Evolutionary conservation across 345 rosid genomes (phyloP).

Genomic region (Populus nigra): DNA sequence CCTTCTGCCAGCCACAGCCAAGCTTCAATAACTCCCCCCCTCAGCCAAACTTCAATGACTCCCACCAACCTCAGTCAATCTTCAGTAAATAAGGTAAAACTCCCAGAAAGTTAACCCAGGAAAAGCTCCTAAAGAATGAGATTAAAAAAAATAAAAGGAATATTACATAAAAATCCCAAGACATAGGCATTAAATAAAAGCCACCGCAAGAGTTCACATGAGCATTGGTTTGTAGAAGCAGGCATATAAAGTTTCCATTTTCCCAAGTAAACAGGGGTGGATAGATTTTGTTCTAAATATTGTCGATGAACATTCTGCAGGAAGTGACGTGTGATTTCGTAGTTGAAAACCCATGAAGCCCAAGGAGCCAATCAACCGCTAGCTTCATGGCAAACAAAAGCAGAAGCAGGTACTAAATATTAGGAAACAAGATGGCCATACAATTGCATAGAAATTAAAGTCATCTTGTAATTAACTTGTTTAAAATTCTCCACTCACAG

Average conservation of each 20-base stretch:
- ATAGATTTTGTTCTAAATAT: not conserved
- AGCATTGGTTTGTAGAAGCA: too few species aligned
- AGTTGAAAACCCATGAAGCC: conserved; percentile 20
- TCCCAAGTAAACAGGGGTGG: not conserved
- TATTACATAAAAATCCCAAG: not conserved
- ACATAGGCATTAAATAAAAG: too few species aligned
- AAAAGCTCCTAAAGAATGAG: not conserved
- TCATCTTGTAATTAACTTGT: too few species aligned
- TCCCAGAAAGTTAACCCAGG: too few species aligned
- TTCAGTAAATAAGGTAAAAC: too few species aligned
- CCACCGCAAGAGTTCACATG: not conserved
- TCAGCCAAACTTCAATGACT: too few species aligned
- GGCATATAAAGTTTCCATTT: not conserved
- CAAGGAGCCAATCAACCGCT: conserved; percentile 20
- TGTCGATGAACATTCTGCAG: conserved; percentile 27
- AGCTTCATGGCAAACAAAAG: not conserved
- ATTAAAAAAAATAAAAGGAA: not conserved
- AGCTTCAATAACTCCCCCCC: conserved; percentile 16
- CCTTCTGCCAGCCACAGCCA: conserved; percentile 34
- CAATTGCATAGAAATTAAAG: not conserved
- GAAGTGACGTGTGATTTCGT: conserved; percentile 41
- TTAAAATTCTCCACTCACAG: too few species aligned
- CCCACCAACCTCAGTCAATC: too few species aligned
- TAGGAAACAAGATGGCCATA: too few species aligned
- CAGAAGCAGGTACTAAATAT: not conserved